Conservation (phyloP, 2,329 filamentous ascomycete species). For the Fusarium liriodendri region DNA sequence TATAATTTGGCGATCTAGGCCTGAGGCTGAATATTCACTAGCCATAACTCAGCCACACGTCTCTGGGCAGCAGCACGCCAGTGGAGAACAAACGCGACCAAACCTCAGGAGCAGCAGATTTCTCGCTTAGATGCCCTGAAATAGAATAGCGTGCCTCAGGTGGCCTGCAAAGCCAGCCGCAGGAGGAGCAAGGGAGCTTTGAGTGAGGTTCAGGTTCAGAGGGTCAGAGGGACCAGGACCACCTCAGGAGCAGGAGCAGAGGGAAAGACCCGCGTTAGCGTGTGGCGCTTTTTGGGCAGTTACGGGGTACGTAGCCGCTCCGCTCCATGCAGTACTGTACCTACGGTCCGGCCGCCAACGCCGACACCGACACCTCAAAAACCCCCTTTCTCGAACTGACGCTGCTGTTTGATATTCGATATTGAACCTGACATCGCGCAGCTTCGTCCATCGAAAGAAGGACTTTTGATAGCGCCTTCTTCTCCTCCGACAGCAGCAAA, state of each 20-base stretch:
- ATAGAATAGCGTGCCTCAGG: slow-evolving; percentile 42
- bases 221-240: background rate
- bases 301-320: slow-evolving; percentile 42
- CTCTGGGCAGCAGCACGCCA: background rate
- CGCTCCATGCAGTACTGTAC: no score
- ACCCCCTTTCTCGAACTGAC: slow-evolving; percentile 43
- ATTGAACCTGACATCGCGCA: slow-evolving; percentile 32
- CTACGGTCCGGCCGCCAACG: slow-evolving; percentile 22
- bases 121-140: slow-evolving; percentile 19
- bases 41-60: slow-evolving; percentile 14
- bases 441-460: slow-evolving; percentile 2
- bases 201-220: slow-evolving; percentile 5
- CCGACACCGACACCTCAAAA: slow-evolving; percentile 38
- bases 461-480: background rate
- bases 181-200: slow-evolving; percentile 22
- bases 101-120: slow-evolving; percentile 28
- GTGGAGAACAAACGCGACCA: slow-evolving; percentile 26
- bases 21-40: slow-evolving; percentile 31
- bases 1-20: slow-evolving; percentile 1
- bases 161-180: slow-evolving; percentile 33
- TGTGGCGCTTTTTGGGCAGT: slow-evolving; percentile 37
- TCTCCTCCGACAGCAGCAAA: background rate
- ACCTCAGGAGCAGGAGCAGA: background rate
- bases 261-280: slow-evolving; percentile 21
- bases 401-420: slow-evolving; percentile 35